These are phyloP conservation scores for Teratosphaeria destructans DNA, from an alignment of 2,329 filamentous ascomycete species.

Conservation along the genomic window DNA sequence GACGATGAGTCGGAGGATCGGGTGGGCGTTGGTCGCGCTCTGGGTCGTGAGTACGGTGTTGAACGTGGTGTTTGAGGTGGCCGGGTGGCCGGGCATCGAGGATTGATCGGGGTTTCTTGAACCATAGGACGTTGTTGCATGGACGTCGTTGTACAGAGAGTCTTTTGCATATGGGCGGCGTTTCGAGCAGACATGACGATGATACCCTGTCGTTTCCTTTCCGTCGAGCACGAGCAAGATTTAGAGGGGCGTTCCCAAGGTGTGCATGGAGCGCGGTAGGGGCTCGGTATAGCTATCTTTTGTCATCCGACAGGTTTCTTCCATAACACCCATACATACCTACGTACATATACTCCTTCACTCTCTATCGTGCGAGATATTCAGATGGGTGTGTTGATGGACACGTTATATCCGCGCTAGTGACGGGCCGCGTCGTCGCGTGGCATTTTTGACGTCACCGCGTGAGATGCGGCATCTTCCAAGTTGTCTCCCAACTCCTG, in stretches of 20 bases:
- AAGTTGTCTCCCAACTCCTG: neutral
- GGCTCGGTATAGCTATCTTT: neutral
- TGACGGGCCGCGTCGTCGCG: neutral
- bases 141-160: neutral
- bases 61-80: slow-evolving; percentile 71
- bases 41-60: slow-evolving; percentile 72
- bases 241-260: too few species aligned
- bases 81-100: slow-evolving; percentile 17
- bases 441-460: neutral
- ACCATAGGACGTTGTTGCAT: neutral
- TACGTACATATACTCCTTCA: too few species aligned
- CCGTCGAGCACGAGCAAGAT: too few species aligned
- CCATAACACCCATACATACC: too few species aligned
- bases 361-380: too few species aligned
- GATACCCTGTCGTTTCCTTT: neutral
- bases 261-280: neutral
- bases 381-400: too few species aligned
- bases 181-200: neutral
- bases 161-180: neutral
- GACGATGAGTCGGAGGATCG: slow-evolving; percentile 74
- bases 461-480: neutral
- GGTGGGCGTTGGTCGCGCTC: slow-evolving; percentile 65
- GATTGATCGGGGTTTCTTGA: neutral
- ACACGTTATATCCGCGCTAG: too few species aligned
- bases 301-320: neutral